These are phyloP conservation scores for Citrus glauca DNA, from an alignment of 345 rosid species.

Conservation along the genomic window DNA sequence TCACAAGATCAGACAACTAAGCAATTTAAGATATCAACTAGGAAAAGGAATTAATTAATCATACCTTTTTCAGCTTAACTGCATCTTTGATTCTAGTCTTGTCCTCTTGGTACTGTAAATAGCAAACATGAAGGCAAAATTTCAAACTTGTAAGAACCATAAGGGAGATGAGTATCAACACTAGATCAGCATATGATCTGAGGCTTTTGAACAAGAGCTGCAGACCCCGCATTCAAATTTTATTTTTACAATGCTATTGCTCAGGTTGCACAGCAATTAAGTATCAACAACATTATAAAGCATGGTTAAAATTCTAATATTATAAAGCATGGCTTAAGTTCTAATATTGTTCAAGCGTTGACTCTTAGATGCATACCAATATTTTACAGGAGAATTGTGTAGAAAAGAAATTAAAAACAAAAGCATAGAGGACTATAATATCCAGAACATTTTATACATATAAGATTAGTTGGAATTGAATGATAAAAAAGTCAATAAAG, in stretches of 20 bases:
- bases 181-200: neutral
- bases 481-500: neutral
- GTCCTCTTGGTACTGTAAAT: constrained; percentile 79
- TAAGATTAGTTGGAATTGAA: neutral
- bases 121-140: constrained; percentile 7
- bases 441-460: neutral
- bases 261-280: neutral
- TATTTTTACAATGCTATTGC: neutral
- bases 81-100: constrained; percentile 70
- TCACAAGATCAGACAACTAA: constrained; percentile 1
- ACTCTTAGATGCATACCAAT: neutral
- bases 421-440: neutral
- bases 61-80: constrained; percentile 73
- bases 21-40: neutral
- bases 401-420: neutral
- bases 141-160: neutral
- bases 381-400: neutral
- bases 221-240: neutral
- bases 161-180: neutral
- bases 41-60: constrained; percentile 4
- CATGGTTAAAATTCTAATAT: too few relatives aligned
- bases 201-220: neutral
- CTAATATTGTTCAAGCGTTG: neutral
- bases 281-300: neutral
- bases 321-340: neutral